Percentiles rank a stretch among this genome's conserved stretches.
phyloP scores from a whole-genome alignment of 2,329 filamentous ascomycete genomes.

The Fusarium nematophilum region DNA sequence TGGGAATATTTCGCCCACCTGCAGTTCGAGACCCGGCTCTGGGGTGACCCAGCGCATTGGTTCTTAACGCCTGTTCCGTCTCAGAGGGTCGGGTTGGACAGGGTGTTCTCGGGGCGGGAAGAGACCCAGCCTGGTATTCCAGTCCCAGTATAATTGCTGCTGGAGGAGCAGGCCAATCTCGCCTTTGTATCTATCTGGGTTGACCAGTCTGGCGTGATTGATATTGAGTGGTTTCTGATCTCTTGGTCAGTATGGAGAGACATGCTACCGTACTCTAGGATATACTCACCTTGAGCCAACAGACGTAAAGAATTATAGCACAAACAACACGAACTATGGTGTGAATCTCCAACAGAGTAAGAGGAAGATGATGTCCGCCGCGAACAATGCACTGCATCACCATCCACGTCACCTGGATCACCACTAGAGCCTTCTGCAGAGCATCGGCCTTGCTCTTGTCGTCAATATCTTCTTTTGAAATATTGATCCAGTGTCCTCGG shows the following conservation, averaged over 20 bases:
- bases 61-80: background rate
- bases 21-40: background rate
- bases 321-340: constrained; percentile 37
- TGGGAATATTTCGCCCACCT: background rate
- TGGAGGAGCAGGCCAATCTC: constrained; percentile 20
- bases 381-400: constrained; percentile 49
- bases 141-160: constrained; percentile 11
- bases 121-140: background rate
- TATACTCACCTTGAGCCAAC: constrained; percentile 30
- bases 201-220: constrained; percentile 6
- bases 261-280: background rate
- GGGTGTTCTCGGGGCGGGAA: background rate
- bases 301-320: constrained; percentile 33
- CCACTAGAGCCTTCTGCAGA: constrained; percentile 50
- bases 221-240: constrained; percentile 35
- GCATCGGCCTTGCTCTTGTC: constrained; percentile 53
- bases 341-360: constrained; percentile 52
- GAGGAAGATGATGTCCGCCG: constrained; percentile 46
- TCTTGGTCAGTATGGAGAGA: too few relatives aligned
- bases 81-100: background rate
- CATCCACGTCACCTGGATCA: constrained; percentile 55
- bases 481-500: constrained; percentile 12
- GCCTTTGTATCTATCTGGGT: background rate
- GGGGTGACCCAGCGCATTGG: constrained; percentile 4
- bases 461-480: constrained; percentile 37